Base-by-base conservation (phyloP, 1,139 yeast genomes). In the Yamadazyma jaroonii region DNA sequence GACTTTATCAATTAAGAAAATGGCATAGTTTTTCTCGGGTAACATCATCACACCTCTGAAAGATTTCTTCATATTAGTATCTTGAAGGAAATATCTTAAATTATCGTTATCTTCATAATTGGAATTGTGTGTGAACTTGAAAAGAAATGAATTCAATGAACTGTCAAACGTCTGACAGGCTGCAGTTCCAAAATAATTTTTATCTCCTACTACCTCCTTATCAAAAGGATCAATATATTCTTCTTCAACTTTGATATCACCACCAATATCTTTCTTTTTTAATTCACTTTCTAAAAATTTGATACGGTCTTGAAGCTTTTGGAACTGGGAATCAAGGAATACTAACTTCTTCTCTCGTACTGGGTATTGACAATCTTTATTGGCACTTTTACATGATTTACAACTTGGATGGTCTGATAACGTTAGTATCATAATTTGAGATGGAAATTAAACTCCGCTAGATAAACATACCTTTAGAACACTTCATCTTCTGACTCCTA, bases 141-240 rank as follows among this genome's bases (percentile, higher is more conserved):
- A 41, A 13, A 46, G 37, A 28, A 43, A 45, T 3, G 43, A 34
- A 31, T 41, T 45, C 21, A 46, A 34, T 3, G 48, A 45, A 24
- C 45, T 45, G 32, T 45, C 48, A 39, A 46, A 46, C 29, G 42
- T 38, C 26, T 44, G 48, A 31, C 48, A 43, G 4, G 47, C 39
- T 2, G 46, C 47, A 3, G 43, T 29, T 6, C 46, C 49, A 32
- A 38, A 37, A 26, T 43, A 39, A n/a, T 31, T 31, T n/a, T 25
- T 23, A 9, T 44, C 44, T 25, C 29, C 22, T 4, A 29, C 28
- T 17, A 25, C 24, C 28, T 41, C 43, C 13, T 34, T 31, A 14
- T 40, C 47, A 29, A 46, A 46, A 5, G 48, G 48, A 25, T 44
- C 44, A 22, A 44, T 43, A 32, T 34, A 44, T 15, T 44, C 46